A percentile compares a stretch with the other conserved stretches of the same genome.
These are phyloP conservation scores for Fusarium algeriense DNA, from an alignment of 2,329 filamentous ascomycete genomes.

Conservation along the genomic window DNA sequence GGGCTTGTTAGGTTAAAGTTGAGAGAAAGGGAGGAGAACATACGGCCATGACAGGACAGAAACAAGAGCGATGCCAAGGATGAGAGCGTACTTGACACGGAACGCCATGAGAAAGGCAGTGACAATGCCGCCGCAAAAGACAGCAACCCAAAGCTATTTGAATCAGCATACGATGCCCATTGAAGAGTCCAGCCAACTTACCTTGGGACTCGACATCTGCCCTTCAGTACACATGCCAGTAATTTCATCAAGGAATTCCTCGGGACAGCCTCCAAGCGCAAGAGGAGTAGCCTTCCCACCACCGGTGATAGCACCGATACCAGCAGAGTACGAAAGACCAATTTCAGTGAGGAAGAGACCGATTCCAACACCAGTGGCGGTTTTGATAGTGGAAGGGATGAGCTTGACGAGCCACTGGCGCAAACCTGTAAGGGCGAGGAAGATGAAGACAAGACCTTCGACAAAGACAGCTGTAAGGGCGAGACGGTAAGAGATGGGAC, in stretches of 20 bases:
- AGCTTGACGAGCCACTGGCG: slow-evolving; percentile 78
- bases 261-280: slow-evolving; percentile 79
- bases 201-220: slow-evolving; percentile 83
- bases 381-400: slow-evolving; percentile 74
- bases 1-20: not conserved
- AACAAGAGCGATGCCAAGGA: slow-evolving; percentile 78
- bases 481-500: slow-evolving; percentile 68
- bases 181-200: slow-evolving; percentile 46
- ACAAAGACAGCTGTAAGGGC: slow-evolving; percentile 74
- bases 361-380: slow-evolving; percentile 74
- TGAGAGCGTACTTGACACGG: slow-evolving; percentile 79
- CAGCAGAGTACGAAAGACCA: slow-evolving; percentile 80
- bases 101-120: slow-evolving; percentile 86
- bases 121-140: slow-evolving; percentile 82
- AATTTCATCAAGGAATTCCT: slow-evolving; percentile 61
- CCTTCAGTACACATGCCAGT: slow-evolving; percentile 66
- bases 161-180: slow-evolving; percentile 4
- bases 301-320: slow-evolving; percentile 85
- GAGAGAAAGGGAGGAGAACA: not conserved
- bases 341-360: slow-evolving; percentile 74
- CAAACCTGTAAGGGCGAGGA: slow-evolving; percentile 75
- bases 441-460: slow-evolving; percentile 73
- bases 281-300: slow-evolving; percentile 74
- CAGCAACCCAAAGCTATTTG: slow-evolving; percentile 81
- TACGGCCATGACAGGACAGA: slow-evolving; percentile 81